Evolutionary conservation across 2,329 filamentous ascomycete species (phyloP), one percentile per base, ranked within the genome.

Genomic region (Stylonectria norvegica): DNA sequence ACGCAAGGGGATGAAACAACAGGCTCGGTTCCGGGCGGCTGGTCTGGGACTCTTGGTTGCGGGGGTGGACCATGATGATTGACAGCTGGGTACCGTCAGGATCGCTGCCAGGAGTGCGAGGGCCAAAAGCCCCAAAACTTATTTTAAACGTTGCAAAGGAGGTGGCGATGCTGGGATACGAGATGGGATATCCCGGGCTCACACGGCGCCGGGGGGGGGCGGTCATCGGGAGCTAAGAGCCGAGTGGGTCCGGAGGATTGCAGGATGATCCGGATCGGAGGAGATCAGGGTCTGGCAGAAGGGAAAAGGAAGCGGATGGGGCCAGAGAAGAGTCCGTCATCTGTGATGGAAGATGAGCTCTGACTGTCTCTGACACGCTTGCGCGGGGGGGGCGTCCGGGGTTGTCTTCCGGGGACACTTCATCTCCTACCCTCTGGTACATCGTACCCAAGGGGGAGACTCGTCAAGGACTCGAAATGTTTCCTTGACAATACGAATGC

Each of bases 61-160:
- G 51, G 53, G 53, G 53, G 49, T 57, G 45, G 47, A 55, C 53
- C 53, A 51, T 50, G 49, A 28, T 45, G 34, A 49, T 49, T 53
- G 53, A 50, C 37, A 56, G 42, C 38, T 50, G 34, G 33, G 40
- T 43, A 6, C 14, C 22, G 7, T 9, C 27, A 14, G 15, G 8
- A 15, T 14, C 27, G 9, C 27, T 30, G 27, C 27, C 27, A 30
- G n/a, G n/a, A n/a, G 27, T 15, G 27, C 27, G n/a, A n/a, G n/a
- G n/a, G n/a, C n/a, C n/a, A n/a, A 30, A 8, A 12, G 22, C 22
- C 8, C 22, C 22, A 12, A 25, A 12, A 25, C 40, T 51, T 51
- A 52, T 49, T 54, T 52, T 42, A 40, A 47, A 43, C 37, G 37
- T 34, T 47, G 46, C 44, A 20, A 18, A 38, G 40, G 43, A 40